These are phyloP conservation scores for Plenodomus biglobosus DNA, from an alignment of 2,329 filamentous ascomycete genomes.

Conservation along the genomic window DNA sequence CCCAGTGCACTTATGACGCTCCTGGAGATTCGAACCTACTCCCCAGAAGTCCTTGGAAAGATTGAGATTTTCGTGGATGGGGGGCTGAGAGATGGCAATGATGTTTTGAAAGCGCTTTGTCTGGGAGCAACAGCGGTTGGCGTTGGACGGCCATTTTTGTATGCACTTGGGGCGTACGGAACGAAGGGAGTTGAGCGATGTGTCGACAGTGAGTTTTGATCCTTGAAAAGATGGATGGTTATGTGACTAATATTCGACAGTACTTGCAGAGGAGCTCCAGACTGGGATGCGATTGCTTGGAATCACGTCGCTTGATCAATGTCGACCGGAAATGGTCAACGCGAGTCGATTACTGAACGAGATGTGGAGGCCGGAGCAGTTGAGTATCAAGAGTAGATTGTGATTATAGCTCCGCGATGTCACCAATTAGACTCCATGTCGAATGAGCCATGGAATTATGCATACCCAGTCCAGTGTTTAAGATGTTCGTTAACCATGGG, in stretches of 20 bases:
- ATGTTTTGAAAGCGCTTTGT: constrained; percentile 45
- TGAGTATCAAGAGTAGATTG: constrained; percentile 26
- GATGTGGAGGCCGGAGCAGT: constrained; percentile 37
- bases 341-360: constrained; percentile 37
- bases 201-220: constrained; percentile 38
- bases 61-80: constrained; percentile 45
- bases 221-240: neutral
- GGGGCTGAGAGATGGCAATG: constrained; percentile 42
- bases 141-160: constrained; percentile 44
- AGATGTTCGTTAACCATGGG: too few relatives aligned
- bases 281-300: constrained; percentile 68
- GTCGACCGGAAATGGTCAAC: constrained; percentile 64
- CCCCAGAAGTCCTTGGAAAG: constrained; percentile 40
- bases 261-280: constrained; percentile 61
- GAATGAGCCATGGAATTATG: too few relatives aligned
- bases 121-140: constrained; percentile 45
- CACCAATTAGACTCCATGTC: too few relatives aligned
- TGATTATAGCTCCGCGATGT: constrained; percentile 10
- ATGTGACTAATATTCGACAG: constrained; percentile 21
- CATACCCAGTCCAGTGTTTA: too few relatives aligned
- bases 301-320: constrained; percentile 61
- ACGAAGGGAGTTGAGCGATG: constrained; percentile 40
- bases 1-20: constrained; percentile 43
- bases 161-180: constrained; percentile 44
- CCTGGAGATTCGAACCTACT: constrained; percentile 43